Percentiles rank a stretch among this genome's conserved stretches.
Evolutionary conservation across 805 yeast species (phyloP).

Genomic region (Isabelozyma heimii): DNA sequence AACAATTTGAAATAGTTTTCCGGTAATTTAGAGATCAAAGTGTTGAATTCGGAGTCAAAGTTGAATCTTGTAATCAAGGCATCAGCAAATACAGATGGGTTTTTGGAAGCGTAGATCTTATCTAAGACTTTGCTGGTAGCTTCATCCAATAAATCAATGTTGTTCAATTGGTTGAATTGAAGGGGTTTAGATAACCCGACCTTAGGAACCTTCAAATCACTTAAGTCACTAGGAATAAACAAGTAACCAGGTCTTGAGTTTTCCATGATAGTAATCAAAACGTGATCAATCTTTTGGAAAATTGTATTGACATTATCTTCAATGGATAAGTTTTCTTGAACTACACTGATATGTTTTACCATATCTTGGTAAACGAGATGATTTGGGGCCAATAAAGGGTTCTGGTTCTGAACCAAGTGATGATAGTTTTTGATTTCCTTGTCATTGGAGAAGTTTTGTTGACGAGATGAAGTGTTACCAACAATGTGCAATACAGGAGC

Average conservation of each 20-base stretch:
- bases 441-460: slow-evolving; percentile 18
- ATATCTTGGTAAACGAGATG: slow-evolving; percentile 65
- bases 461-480: slow-evolving; percentile 50
- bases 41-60: slow-evolving; percentile 41
- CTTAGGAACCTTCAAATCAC: slow-evolving; percentile 34
- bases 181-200: slow-evolving; percentile 14
- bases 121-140: slow-evolving; percentile 40
- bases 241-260: slow-evolving; percentile 79
- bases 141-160: slow-evolving; percentile 11
- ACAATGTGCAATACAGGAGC: slow-evolving; percentile 82
- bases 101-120: slow-evolving; percentile 48
- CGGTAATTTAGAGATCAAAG: slow-evolving; percentile 47
- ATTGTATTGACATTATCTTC: slow-evolving; percentile 38
- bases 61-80: slow-evolving; percentile 63
- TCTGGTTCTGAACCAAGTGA: slow-evolving; percentile 56
- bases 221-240: slow-evolving; percentile 71
- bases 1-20: slow-evolving; percentile 41
- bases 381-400: slow-evolving; percentile 54
- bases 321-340: slow-evolving; percentile 35
- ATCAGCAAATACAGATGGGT: slow-evolving; percentile 73
- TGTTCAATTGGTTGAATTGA: slow-evolving; percentile 8
- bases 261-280: slow-evolving; percentile 52
- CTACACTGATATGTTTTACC: slow-evolving; percentile 56
- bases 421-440: slow-evolving; percentile 37
- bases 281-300: slow-evolving; percentile 59